phyloP scores from a whole-genome alignment of 805 yeast genomes.

The Wickerhamiella occidentalis region DNA sequence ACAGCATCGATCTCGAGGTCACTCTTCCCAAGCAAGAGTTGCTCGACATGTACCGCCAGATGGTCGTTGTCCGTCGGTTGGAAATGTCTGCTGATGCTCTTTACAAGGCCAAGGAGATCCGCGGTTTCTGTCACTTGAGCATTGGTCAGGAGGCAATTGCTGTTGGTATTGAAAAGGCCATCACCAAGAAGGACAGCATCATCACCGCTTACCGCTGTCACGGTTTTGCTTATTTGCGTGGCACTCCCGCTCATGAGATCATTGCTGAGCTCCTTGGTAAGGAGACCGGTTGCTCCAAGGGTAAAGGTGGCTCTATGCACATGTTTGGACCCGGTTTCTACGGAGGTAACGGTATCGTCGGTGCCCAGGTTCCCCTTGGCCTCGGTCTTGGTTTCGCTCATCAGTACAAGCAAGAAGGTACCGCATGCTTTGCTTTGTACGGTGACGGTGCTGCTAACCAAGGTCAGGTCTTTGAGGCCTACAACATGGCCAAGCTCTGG shows the following conservation, averaged over 20 bases:
- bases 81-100: constrained; percentile 98
- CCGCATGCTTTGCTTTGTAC: constrained; percentile 74
- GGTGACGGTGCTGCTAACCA: constrained; percentile 99
- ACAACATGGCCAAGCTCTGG: constrained; percentile 99
- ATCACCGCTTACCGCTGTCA: constrained; percentile 98
- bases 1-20: constrained; percentile 56
- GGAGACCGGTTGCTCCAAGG: constrained; percentile 87
- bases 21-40: constrained; percentile 70
- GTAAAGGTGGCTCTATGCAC: constrained; percentile 99
- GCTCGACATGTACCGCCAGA: constrained; percentile 90
- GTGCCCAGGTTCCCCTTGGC: constrained; percentile 98
- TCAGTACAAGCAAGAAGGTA: constrained; percentile 69
- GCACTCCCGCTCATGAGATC: constrained; percentile 79
- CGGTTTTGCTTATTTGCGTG: constrained; percentile 95
- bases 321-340: constrained; percentile 91
- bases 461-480: constrained; percentile 97
- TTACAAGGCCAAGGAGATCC: constrained; percentile 94
- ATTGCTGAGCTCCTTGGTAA: constrained; percentile 95
- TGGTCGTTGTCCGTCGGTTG: constrained; percentile 82
- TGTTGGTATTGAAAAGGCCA: constrained; percentile 94
- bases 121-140: constrained; percentile 98
- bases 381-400: constrained; percentile 98
- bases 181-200: constrained; percentile 69
- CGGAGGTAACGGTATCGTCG: constrained; percentile 99
- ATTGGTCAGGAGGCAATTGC: constrained; percentile 99